Percentiles rank a stretch among this genome's conserved stretches.
Conservation (phyloP, 257 asterid genomes). For the Nicotiana noctiflora region DNA sequence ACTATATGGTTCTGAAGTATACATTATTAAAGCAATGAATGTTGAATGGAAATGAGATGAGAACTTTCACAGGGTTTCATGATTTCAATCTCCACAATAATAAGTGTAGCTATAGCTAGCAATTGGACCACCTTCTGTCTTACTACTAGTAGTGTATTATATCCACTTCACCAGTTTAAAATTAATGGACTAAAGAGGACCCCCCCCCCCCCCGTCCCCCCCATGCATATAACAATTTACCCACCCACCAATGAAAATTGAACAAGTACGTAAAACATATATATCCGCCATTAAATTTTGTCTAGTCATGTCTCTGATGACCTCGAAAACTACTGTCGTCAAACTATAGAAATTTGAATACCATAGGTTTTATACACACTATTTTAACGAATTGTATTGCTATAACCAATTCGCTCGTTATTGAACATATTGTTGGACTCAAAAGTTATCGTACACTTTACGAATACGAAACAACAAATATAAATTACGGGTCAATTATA, state of each 20-base stretch:
- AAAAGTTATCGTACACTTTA: too few relatives aligned
- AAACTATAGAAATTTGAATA: background rate
- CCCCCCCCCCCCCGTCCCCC: too few relatives aligned
- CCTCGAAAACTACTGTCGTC: background rate
- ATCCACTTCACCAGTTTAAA: background rate
- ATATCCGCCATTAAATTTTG: background rate
- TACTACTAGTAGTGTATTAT: background rate
- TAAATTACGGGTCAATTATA: too few relatives aligned
- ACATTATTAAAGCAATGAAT: background rate
- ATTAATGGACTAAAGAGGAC: background rate
- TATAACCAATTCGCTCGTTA: too few relatives aligned
- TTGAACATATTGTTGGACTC: too few relatives aligned
- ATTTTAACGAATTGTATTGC: too few relatives aligned
- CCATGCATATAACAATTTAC: background rate
- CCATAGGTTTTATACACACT: background rate
- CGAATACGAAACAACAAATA: too few relatives aligned
- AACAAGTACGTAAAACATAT: background rate
- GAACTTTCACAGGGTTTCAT: background rate
- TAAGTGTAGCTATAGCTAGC: background rate
- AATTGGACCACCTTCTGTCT: background rate
- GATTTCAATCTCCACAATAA: constrained; percentile 1
- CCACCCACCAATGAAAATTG: background rate
- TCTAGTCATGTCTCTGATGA: background rate
- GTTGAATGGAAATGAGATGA: background rate
- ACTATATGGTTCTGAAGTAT: background rate